A percentile compares a stretch with the other conserved stretches of the same genome.
These are phyloP conservation scores for Balakata baccata DNA, from an alignment of 345 rosid genomes.

Conservation along the genomic window DNA sequence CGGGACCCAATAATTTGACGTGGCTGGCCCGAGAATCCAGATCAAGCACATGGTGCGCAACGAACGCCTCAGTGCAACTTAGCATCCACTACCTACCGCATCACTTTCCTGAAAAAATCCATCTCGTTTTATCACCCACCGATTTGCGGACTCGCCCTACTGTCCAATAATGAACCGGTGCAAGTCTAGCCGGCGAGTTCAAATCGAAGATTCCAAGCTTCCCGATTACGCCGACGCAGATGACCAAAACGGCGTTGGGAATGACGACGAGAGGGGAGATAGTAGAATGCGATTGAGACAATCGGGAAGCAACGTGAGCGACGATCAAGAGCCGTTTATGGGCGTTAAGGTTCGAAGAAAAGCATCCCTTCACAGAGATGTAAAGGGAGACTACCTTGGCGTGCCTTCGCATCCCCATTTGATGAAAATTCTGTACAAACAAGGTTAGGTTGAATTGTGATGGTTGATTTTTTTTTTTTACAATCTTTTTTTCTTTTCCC, in stretches of 20 bases:
- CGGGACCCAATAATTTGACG: background rate
- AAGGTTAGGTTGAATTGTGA: slow-evolving; percentile 44
- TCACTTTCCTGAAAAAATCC: background rate
- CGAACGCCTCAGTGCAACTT: background rate
- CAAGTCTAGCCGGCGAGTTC: slow-evolving; percentile 42
- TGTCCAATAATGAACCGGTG: slow-evolving; percentile 36
- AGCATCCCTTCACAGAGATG: slow-evolving; percentile 76
- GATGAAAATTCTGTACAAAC: slow-evolving; percentile 74
- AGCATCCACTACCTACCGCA: background rate
- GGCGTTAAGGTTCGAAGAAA: slow-evolving; percentile 76
- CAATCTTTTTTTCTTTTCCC: background rate
- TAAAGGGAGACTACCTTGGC: slow-evolving; percentile 81
- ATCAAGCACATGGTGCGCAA: slow-evolving; percentile 13
- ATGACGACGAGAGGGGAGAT: slow-evolving; percentile 32
- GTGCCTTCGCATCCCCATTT: slow-evolving; percentile 61
- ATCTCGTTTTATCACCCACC: background rate
- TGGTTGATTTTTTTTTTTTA: background rate
- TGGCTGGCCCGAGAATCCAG: background rate
- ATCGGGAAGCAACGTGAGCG: slow-evolving; percentile 48
- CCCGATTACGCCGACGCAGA: slow-evolving; percentile 38
- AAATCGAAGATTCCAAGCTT: slow-evolving; percentile 42
- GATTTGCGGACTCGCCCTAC: slow-evolving; percentile 1
- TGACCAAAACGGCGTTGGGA: slow-evolving; percentile 11
- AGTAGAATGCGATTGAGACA: slow-evolving; percentile 28
- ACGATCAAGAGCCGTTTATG: slow-evolving; percentile 80